Conservation (phyloP, 225 moss, liverwort and hornwort genomes). For the Sphagnum contortum region DNA sequence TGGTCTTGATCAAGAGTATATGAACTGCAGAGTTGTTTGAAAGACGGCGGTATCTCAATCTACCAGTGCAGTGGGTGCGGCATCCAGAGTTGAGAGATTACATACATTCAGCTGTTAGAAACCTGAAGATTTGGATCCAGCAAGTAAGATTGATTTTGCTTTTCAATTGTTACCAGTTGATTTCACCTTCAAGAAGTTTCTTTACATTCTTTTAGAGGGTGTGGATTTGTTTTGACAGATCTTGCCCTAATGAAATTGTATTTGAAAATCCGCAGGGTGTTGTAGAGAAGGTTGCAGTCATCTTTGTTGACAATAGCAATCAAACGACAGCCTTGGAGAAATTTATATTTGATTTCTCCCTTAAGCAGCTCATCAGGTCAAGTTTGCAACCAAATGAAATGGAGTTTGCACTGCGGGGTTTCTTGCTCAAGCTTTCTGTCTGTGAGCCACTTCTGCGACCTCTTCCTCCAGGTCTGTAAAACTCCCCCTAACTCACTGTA, state of each 20-base stretch:
- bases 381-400: slow-evolving; percentile 47
- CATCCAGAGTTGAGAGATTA: slow-evolving; percentile 86
- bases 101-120: slow-evolving; percentile 54
- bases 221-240: too few relatives aligned
- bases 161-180: background rate
- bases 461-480: slow-evolving; percentile 50
- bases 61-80: slow-evolving; percentile 88
- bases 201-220: background rate
- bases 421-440: slow-evolving; percentile 77
- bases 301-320: slow-evolving; percentile 41
- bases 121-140: slow-evolving; percentile 66
- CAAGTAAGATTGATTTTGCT: slow-evolving; percentile 31
- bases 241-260: background rate
- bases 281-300: slow-evolving; percentile 59
- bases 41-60: slow-evolving; percentile 67
- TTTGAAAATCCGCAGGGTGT: slow-evolving; percentile 34
- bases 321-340: slow-evolving; percentile 48
- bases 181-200: background rate
- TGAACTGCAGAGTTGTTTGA: slow-evolving; percentile 62
- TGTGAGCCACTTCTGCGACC: slow-evolving; percentile 40
- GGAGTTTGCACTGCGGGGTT: slow-evolving; percentile 71
- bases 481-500: background rate
- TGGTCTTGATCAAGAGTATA: background rate
- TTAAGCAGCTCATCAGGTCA: slow-evolving; percentile 37
- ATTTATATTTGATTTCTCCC: slow-evolving; percentile 60